Evolutionary conservation across 768 basidiomycete genomes (phyloP).

Genomic region (Xanthoconium stramineum): DNA sequence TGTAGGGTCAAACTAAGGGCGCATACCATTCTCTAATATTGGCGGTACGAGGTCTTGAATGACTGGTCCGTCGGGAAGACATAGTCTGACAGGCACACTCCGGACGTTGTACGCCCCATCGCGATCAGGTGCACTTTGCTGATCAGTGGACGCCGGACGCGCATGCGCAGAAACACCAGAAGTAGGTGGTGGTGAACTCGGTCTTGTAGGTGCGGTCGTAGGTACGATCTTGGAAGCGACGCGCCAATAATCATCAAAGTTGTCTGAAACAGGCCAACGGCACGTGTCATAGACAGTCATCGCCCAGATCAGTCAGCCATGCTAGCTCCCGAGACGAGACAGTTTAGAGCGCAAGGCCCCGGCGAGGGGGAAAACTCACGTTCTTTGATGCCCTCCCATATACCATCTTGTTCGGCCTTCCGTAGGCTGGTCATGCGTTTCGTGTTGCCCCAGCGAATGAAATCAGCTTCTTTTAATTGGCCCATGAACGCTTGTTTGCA

Average conservation of each 20-base stretch:
- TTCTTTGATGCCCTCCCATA: slow-evolving; percentile 96
- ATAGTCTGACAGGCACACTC: slow-evolving; percentile 85
- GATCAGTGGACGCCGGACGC: slow-evolving; percentile 65
- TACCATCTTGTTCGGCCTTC: slow-evolving; percentile 89
- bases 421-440: slow-evolving; percentile 88
- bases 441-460: slow-evolving; percentile 94
- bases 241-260: slow-evolving; percentile 93
- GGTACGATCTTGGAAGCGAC: slow-evolving; percentile 93
- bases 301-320: slow-evolving; percentile 21
- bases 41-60: slow-evolving; percentile 89
- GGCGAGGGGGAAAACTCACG: slow-evolving; percentile 53
- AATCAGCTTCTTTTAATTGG: slow-evolving; percentile 94
- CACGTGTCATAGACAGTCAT: slow-evolving; percentile 12
- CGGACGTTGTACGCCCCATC: slow-evolving; percentile 87
- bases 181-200: slow-evolving; percentile 53
- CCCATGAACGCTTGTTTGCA: slow-evolving; percentile 96
- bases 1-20: neutral
- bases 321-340: slow-evolving; percentile 10
- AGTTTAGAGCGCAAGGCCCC: slow-evolving; percentile 21
- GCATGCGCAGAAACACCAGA: slow-evolving; percentile 57
- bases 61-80: slow-evolving; percentile 87
- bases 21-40: slow-evolving; percentile 69
- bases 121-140: slow-evolving; percentile 50
- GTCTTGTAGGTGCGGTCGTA: slow-evolving; percentile 60
- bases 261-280: slow-evolving; percentile 53